Percentiles rank a stretch among this genome's conserved stretches.
Evolutionary conservation across 2,329 filamentous ascomycete species (phyloP).

Genomic region (Phialophora expanda): DNA sequence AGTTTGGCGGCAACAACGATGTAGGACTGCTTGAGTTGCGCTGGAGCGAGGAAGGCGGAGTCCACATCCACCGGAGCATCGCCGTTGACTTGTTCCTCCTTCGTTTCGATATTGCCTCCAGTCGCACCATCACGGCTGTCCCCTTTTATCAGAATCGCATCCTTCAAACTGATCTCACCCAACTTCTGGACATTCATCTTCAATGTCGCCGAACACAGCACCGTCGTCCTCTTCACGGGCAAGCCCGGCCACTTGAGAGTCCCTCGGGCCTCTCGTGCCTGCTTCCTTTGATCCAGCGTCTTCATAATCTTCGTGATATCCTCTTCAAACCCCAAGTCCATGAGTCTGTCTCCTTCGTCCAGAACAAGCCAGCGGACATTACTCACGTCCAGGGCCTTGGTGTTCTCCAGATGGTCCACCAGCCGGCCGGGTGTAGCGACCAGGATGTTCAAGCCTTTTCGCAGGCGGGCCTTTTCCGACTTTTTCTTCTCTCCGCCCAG

Average conservation of each 20-base stretch:
- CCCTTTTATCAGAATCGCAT: constrained; percentile 84
- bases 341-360: constrained; percentile 95
- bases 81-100: constrained; percentile 52
- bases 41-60: constrained; percentile 77
- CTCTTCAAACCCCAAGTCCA: constrained; percentile 97
- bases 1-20: constrained; percentile 86
- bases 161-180: constrained; percentile 92
- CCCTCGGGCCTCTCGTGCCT: constrained; percentile 15
- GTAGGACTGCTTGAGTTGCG: constrained; percentile 93
- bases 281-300: constrained; percentile 70
- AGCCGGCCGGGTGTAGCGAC: constrained; percentile 92
- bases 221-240: constrained; percentile 77
- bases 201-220: constrained; percentile 95
- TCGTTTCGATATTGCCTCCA: neutral
- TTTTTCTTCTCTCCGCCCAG: constrained; percentile 75
- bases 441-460: constrained; percentile 94
- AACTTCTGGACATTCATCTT: constrained; percentile 96
- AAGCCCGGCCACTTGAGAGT: constrained; percentile 67
- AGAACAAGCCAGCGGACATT: constrained; percentile 92
- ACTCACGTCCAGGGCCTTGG: constrained; percentile 83
- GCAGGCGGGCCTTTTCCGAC: constrained; percentile 87
- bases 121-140: constrained; percentile 61
- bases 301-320: constrained; percentile 87
- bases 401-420: constrained; percentile 90
- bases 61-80: constrained; percentile 54